phyloP scores from a whole-genome alignment of 371 early-diverging fungal genomes.

The Cokeromyces recurvatus region DNA sequence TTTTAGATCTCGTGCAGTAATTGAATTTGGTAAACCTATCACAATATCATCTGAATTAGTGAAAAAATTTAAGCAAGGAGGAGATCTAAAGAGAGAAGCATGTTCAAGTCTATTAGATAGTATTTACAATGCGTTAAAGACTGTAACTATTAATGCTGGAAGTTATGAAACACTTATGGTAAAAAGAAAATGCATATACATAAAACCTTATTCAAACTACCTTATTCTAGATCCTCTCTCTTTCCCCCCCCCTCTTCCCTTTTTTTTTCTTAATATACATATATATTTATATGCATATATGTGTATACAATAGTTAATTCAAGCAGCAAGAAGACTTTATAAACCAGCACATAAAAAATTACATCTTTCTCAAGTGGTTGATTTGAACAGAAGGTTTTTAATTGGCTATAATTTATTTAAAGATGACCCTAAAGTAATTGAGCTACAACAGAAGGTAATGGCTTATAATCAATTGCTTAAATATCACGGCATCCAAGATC shows the following conservation, averaged over 20 bases:
- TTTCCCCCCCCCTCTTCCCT: no score
- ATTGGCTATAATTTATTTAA: conserved; percentile 73
- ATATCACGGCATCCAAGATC: conserved; percentile 88
- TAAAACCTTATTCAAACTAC: background rate
- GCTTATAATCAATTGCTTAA: conserved; percentile 81
- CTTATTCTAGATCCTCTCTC: no score
- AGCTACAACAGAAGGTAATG: conserved; percentile 61
- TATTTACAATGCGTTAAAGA: conserved; percentile 69
- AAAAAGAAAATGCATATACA: background rate
- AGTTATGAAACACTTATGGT: conserved; percentile 91
- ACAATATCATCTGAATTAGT: conserved; percentile 70
- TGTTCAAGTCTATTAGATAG: conserved; percentile 68
- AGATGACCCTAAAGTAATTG: conserved; percentile 72
- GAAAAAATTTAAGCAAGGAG: conserved; percentile 75
- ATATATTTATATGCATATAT: background rate
- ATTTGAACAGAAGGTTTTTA: conserved; percentile 82
- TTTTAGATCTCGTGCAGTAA: conserved; percentile 91
- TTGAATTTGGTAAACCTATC: conserved; percentile 91
- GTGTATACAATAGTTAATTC: conserved; percentile 56
- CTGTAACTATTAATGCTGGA: conserved; percentile 87
- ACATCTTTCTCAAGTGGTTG: conserved; percentile 72
- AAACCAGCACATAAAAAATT: conserved; percentile 77
- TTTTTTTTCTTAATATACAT: background rate
- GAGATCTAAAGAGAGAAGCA: conserved; percentile 75
- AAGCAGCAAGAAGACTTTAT: conserved; percentile 89